These are phyloP conservation scores for Calonectria fujianensis DNA, from an alignment of 2,329 filamentous ascomycete species.

Conservation along the genomic window DNA sequence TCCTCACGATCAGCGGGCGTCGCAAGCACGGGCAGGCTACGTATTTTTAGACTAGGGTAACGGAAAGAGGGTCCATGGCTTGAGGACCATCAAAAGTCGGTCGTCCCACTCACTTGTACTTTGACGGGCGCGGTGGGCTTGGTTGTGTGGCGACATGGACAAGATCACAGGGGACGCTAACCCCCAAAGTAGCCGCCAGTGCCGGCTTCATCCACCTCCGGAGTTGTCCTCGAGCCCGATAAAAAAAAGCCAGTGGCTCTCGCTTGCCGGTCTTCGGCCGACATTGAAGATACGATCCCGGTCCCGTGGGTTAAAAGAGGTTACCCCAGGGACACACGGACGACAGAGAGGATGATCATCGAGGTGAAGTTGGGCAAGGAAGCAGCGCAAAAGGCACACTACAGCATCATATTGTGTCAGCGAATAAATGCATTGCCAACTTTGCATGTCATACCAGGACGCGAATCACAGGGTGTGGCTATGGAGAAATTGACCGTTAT, in stretches of 20 bases:
- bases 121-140: constrained; percentile 34
- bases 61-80: constrained; percentile 39
- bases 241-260: constrained; percentile 7
- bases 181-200: constrained; percentile 42
- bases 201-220: constrained; percentile 37
- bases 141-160: constrained; percentile 50
- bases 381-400: constrained; percentile 2
- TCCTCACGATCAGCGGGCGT: constrained; percentile 40
- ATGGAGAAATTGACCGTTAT: constrained; percentile 29
- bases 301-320: background rate
- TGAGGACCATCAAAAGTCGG: constrained; percentile 47
- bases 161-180: constrained; percentile 42
- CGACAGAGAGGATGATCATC: background rate
- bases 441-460: constrained; percentile 44
- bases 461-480: constrained; percentile 8
- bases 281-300: constrained; percentile 20
- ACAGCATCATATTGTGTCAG: constrained; percentile 23
- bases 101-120: constrained; percentile 42
- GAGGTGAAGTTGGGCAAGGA: background rate
- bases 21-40: constrained; percentile 27
- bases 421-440: constrained; percentile 36
- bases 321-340: background rate
- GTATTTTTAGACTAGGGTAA: constrained; percentile 55
- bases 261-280: constrained; percentile 27
- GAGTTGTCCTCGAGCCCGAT: constrained; percentile 26